Evolutionary conservation across 352 stramenopile genomes (phyloP).

Genomic region (Phytophthora fragariae): DNA sequence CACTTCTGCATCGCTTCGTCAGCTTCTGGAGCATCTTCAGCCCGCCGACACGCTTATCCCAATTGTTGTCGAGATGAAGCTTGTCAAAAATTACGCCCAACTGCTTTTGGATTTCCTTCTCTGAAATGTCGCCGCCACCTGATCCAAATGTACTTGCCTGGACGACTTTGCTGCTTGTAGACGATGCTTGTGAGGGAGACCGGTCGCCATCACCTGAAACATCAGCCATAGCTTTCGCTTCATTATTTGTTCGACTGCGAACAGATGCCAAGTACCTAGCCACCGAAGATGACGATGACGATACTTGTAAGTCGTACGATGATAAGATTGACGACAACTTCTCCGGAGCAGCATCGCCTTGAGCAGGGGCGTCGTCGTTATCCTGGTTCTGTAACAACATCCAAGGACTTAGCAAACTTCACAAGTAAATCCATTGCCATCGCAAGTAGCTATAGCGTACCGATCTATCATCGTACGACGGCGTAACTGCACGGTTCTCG

Average conservation of each 20-base stretch:
- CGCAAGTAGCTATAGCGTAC: slow-evolving; percentile 17
- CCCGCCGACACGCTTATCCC: slow-evolving; percentile 78
- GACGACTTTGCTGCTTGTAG: slow-evolving; percentile 42
- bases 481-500: not conserved
- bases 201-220: slow-evolving; percentile 24
- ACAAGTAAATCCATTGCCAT: not conserved
- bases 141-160: slow-evolving; percentile 13
- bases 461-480: slow-evolving; percentile 7
- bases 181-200: slow-evolving; percentile 58
- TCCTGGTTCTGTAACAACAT: slow-evolving; percentile 10
- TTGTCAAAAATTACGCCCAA: slow-evolving; percentile 62
- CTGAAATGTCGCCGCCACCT: slow-evolving; percentile 42
- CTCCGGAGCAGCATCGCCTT: slow-evolving; percentile 16
- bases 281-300: slow-evolving; percentile 63
- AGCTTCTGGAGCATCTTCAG: slow-evolving; percentile 74
- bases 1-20: slow-evolving; percentile 48
- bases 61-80: slow-evolving; percentile 74
- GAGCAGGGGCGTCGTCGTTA: not conserved
- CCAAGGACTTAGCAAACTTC: not conserved
- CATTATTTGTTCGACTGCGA: slow-evolving; percentile 48
- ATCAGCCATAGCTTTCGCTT: slow-evolving; percentile 39
- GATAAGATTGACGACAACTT: slow-evolving; percentile 57
- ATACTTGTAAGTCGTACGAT: slow-evolving; percentile 51
- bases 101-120: slow-evolving; percentile 72
- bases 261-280: slow-evolving; percentile 61